Percentiles rank a stretch among this genome's conserved stretches.
These are phyloP conservation scores for Echria macrotheca DNA, from an alignment of 495 filamentous ascomycete species.

Conservation along the genomic window DNA sequence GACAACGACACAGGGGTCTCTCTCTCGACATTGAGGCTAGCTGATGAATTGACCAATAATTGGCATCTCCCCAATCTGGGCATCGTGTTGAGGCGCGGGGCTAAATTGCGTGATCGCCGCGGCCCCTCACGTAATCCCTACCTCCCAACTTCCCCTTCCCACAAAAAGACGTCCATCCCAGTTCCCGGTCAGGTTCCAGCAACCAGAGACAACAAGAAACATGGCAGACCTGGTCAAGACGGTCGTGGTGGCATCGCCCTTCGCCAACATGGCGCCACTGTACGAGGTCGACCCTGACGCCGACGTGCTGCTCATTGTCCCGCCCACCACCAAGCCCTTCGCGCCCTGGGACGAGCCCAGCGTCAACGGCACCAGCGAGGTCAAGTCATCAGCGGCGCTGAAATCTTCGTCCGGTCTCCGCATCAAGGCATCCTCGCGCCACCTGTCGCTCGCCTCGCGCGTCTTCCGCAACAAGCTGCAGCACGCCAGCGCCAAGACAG, in stretches of 20 bases:
- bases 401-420: conserved; percentile 17
- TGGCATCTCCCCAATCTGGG: too few species aligned
- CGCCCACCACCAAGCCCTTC: conserved; percentile 5
- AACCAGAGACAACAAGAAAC: not conserved
- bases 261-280: conserved; percentile 22
- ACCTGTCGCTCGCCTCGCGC: conserved; percentile 44
- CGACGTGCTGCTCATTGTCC: conserved; percentile 26
- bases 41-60: too few species aligned
- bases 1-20: too few species aligned
- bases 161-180: not conserved
- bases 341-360: conserved; percentile 13
- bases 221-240: conserved; percentile 10
- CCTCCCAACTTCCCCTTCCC: not conserved
- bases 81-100: too few species aligned
- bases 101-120: conserved; percentile 5
- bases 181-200: not conserved
- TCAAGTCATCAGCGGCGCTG: not conserved
- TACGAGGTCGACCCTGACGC: conserved; percentile 31
- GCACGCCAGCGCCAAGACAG: conserved; percentile 15
- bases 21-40: too few species aligned
- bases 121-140: conserved; percentile 8
- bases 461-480: conserved; percentile 37
- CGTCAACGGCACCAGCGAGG: not conserved
- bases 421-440: conserved; percentile 47
- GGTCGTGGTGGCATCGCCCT: conserved; percentile 21